phyloP scores from a whole-genome alignment of 2,329 filamentous ascomycete genomes.

The Fonsecaea pugnacius region DNA sequence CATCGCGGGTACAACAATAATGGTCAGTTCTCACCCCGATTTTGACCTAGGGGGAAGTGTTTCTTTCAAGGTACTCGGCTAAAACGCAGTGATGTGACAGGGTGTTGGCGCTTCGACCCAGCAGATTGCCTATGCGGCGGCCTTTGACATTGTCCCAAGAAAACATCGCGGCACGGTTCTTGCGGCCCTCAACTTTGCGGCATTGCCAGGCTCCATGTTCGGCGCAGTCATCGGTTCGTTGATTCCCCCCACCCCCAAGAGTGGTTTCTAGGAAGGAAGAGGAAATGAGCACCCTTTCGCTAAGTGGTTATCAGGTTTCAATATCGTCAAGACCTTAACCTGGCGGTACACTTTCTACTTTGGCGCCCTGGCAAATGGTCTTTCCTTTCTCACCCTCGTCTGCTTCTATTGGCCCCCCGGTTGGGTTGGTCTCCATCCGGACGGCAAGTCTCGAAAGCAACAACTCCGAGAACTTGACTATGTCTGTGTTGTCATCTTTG shows the following conservation, averaged over 20 bases:
- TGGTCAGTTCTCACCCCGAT: background rate
- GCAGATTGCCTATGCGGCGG: conserved; percentile 1
- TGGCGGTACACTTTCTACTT: conserved; percentile 29
- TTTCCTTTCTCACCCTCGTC: conserved; percentile 19
- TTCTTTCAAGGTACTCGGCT: background rate
- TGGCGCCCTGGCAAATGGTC: conserved; percentile 15
- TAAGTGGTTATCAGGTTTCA: background rate
- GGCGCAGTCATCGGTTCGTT: conserved; percentile 18
- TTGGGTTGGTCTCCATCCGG: conserved; percentile 24
- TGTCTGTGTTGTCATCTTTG: conserved; percentile 29
- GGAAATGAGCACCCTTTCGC: no score
- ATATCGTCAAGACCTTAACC: conserved; percentile 10
- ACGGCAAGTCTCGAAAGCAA: conserved; percentile 26
- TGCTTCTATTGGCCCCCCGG: conserved; percentile 27
- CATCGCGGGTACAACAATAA: background rate
- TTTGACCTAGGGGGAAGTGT: no score
- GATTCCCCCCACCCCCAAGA: no score
- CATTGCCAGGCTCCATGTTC: conserved; percentile 14
- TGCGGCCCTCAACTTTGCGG: conserved; percentile 1
- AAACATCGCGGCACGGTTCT: conserved; percentile 6
- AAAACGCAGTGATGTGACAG: background rate
- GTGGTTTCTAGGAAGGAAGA: background rate
- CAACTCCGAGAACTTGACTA: conserved; percentile 31
- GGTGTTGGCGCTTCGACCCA: conserved; percentile 14
- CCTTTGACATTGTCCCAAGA: conserved; percentile 16